Evolutionary conservation across 208 protist genomes (phyloP).

Genomic region (Trypanosoma brucei): DNA sequence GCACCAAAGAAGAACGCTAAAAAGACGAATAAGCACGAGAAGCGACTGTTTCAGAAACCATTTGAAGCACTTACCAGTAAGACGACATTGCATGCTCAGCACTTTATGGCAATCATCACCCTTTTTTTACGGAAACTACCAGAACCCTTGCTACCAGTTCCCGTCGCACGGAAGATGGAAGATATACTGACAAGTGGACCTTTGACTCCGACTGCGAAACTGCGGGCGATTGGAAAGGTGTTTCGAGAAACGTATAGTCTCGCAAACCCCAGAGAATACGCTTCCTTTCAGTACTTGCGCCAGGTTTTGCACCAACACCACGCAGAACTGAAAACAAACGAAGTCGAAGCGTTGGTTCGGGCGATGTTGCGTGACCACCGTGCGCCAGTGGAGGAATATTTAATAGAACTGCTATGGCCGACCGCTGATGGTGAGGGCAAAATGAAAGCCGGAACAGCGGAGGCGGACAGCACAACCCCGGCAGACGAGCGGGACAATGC

Average conservation of each 20-base stretch:
- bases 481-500: background rate
- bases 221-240: constrained; percentile 10
- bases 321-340: constrained; percentile 28
- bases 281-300: constrained; percentile 18
- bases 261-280: constrained; percentile 9
- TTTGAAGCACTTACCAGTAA: constrained; percentile 11
- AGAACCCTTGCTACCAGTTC: constrained; percentile 31
- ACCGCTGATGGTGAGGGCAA: constrained; percentile 4
- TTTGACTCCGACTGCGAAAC: constrained; percentile 4
- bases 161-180: constrained; percentile 46
- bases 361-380: constrained; percentile 14
- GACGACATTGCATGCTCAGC: constrained; percentile 1
- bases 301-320: constrained; percentile 23
- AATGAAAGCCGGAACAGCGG: background rate
- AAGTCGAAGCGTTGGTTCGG: constrained; percentile 28
- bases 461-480: background rate
- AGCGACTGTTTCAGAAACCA: constrained; percentile 19
- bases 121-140: constrained; percentile 35
- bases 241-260: constrained; percentile 12
- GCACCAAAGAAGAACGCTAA: background rate
- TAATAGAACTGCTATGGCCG: constrained; percentile 20
- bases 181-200: constrained; percentile 18
- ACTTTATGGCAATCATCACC: constrained; percentile 26
- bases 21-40: background rate
- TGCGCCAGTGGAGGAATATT: constrained; percentile 14